Conservation (phyloP, 2,329 filamentous ascomycete species). For the Fusarium sp. region DNA sequence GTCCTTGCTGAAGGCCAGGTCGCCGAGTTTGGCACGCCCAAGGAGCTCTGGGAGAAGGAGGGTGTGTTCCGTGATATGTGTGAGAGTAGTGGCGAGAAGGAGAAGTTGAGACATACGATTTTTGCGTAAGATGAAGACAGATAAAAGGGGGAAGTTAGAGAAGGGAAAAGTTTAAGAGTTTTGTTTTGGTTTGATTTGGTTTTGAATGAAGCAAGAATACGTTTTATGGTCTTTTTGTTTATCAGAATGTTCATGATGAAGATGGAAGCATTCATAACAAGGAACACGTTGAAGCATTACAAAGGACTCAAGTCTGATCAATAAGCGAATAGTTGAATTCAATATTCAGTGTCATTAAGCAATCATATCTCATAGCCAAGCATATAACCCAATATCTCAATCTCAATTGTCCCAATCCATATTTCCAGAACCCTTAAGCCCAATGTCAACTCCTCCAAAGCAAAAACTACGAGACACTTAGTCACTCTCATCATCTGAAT, state of each 20-base stretch:
- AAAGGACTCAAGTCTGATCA: not conserved
- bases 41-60: slow-evolving; percentile 64
- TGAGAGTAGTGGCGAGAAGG: slow-evolving; percentile 65
- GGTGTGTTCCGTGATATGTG: slow-evolving; percentile 70
- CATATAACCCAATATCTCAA: not conserved
- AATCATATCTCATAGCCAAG: not conserved
- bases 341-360: not conserved
- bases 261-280: not conserved
- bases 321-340: not conserved
- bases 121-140: slow-evolving; percentile 32
- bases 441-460: not conserved
- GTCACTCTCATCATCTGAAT: slow-evolving; percentile 30
- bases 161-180: not conserved
- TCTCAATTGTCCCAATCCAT: not conserved
- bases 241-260: not conserved
- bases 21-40: slow-evolving; percentile 71
- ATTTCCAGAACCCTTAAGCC: not conserved
- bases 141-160: not conserved
- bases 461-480: not conserved
- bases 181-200: not conserved
- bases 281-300: not conserved
- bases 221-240: not conserved
- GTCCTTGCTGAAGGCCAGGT: slow-evolving; percentile 73
- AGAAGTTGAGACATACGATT: slow-evolving; percentile 59
- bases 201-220: not conserved